Evolutionary conservation across 2,329 filamentous ascomycete species (phyloP).

Genomic region (Torrubiella hemipterigena): DNA sequence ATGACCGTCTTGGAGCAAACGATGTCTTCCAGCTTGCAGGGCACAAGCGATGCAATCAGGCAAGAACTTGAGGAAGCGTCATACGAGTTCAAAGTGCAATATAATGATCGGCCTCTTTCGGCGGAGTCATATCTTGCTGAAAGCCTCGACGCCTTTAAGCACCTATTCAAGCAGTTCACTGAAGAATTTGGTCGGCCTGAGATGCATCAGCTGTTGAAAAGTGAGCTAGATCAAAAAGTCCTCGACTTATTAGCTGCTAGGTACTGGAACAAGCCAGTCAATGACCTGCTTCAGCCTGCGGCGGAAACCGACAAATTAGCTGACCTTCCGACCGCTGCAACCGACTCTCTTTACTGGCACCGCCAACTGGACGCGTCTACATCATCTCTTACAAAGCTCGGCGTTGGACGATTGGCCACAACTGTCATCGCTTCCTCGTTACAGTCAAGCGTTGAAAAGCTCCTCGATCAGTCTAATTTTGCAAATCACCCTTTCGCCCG

Average conservation of each 20-base stretch:
- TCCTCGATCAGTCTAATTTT: conserved; percentile 76
- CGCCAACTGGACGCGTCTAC: conserved; percentile 88
- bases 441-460: conserved; percentile 67
- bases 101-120: conserved; percentile 89
- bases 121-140: conserved; percentile 96
- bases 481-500: conserved; percentile 82
- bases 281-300: conserved; percentile 58
- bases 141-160: conserved; percentile 91
- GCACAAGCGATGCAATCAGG: conserved; percentile 82
- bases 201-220: conserved; percentile 80
- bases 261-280: conserved; percentile 94
- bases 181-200: conserved; percentile 82
- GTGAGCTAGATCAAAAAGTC: conserved; percentile 87
- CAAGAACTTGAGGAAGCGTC: conserved; percentile 94
- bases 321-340: conserved; percentile 73
- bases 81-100: conserved; percentile 99
- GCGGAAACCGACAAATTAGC: conserved; percentile 61
- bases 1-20: conserved; percentile 96
- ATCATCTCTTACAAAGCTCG: conserved; percentile 83
- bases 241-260: conserved; percentile 83
- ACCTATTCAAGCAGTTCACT: conserved; percentile 89
- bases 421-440: conserved; percentile 83
- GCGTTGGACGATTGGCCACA: conserved; percentile 84
- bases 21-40: conserved; percentile 85
- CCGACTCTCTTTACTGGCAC: conserved; percentile 82